Conservation (phyloP, 495 filamentous ascomycete species). For the Clavariopsis aquatica region DNA sequence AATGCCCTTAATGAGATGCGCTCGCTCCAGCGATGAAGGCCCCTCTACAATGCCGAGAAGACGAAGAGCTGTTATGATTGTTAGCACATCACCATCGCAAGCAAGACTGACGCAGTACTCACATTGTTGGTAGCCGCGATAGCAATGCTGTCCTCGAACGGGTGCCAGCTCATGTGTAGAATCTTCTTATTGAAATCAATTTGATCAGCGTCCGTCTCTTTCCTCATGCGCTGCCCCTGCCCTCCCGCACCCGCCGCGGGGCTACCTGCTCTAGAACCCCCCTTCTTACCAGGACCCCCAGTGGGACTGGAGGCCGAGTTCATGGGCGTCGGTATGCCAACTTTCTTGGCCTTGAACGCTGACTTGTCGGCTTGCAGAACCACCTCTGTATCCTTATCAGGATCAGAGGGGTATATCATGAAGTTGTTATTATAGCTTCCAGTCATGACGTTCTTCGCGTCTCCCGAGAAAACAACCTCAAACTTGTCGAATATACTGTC, state of each 20-base stretch:
- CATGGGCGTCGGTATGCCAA: slow-evolving; percentile 96
- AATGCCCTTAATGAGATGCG: slow-evolving; percentile 28
- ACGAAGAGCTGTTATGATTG: slow-evolving; percentile 76
- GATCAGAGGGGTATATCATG: slow-evolving; percentile 99
- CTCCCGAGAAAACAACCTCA: slow-evolving; percentile 97
- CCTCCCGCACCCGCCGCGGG: slow-evolving; percentile 74
- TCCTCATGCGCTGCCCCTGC: slow-evolving; percentile 91
- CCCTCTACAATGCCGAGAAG: slow-evolving; percentile 86
- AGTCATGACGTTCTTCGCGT: slow-evolving; percentile 99
- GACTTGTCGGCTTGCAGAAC: slow-evolving; percentile 98
- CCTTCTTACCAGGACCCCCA: slow-evolving; percentile 69
- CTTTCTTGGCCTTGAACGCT: slow-evolving; percentile 99
- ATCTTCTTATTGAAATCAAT: slow-evolving; percentile 99
- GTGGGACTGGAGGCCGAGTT: slow-evolving; percentile 74
- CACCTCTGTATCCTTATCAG: slow-evolving; percentile 93
- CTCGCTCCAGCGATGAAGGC: slow-evolving; percentile 17
- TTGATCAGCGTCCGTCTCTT: slow-evolving; percentile 98
- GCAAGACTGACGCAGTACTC: slow-evolving; percentile 48
- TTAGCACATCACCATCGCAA: slow-evolving; percentile 37
- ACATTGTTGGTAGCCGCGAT: slow-evolving; percentile 99
- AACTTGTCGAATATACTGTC: slow-evolving; percentile 99
- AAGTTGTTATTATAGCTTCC: slow-evolving; percentile 99
- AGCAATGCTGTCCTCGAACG: slow-evolving; percentile 98
- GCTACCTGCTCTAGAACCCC: slow-evolving; percentile 79
- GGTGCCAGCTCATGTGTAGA: slow-evolving; percentile 99